Conservation (phyloP, 306 rosid species). For the Ammopiptanthus mongolicus region DNA sequence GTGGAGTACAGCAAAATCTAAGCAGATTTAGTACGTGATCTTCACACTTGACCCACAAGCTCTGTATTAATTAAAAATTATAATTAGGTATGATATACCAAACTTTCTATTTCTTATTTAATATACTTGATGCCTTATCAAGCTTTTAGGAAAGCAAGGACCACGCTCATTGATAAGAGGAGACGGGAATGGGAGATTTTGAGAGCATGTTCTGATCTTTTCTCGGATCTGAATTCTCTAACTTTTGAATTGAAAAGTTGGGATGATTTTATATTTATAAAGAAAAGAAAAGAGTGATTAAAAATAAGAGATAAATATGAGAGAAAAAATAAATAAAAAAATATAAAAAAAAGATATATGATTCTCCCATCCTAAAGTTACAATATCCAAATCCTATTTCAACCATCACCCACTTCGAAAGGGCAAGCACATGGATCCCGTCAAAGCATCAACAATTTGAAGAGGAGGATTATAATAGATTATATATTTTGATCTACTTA, state of each 20-base stretch:
- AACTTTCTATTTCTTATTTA: neutral
- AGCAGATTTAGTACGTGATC: neutral
- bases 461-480: neutral
- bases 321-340: too few species aligned
- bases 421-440: constrained; percentile 12
- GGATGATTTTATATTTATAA: too few species aligned
- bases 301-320: too few species aligned
- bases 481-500: neutral
- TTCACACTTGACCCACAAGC: constrained; percentile 8
- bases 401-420: neutral
- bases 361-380: too few species aligned
- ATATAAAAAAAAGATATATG: too few species aligned
- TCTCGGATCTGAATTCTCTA: too few species aligned
- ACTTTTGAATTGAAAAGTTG: too few species aligned
- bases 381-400: too few species aligned
- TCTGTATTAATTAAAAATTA: neutral
- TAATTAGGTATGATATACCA: neutral
- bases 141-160: constrained; percentile 11
- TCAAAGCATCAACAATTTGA: constrained; percentile 9
- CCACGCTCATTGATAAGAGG: neutral
- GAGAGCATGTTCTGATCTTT: neutral
- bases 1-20: neutral
- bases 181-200: neutral
- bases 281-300: too few species aligned
- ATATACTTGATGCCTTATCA: neutral